A percentile compares a stretch with the other conserved stretches of the same genome.
Evolutionary conservation across 805 yeast species (phyloP).

Genomic region (Vanderwaltozyma polyspora): DNA sequence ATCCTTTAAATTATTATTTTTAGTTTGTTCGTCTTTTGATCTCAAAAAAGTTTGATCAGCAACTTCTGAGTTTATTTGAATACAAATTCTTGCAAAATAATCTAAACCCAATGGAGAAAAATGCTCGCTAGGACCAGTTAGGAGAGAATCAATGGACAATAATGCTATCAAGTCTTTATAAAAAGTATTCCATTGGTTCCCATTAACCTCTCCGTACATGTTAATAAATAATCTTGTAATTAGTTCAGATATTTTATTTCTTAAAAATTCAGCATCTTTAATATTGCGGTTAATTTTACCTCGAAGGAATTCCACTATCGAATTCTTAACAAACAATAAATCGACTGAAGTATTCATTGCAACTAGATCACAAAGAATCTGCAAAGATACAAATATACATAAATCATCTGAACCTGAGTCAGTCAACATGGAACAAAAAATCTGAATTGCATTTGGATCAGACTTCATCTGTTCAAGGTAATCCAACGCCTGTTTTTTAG

Average conservation of each 20-base stretch:
- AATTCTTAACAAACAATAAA: constrained; percentile 12
- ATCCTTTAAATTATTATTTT: constrained; percentile 71
- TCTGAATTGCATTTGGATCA: constrained; percentile 18
- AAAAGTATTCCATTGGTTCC: constrained; percentile 23
- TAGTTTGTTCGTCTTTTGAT: constrained; percentile 47
- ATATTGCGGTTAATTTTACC: constrained; percentile 10
- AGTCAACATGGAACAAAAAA: constrained; percentile 17
- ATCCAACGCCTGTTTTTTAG: constrained; percentile 46
- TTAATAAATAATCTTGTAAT: constrained; percentile 23
- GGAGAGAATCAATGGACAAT: constrained; percentile 13
- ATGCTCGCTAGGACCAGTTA: constrained; percentile 7
- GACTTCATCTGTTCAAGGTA: constrained; percentile 20
- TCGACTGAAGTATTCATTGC: constrained; percentile 2
- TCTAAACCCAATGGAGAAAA: constrained; percentile 42
- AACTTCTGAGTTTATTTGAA: constrained; percentile 77
- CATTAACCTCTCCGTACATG: constrained; percentile 24
- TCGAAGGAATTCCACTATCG: constrained; percentile 17
- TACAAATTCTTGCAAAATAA: constrained; percentile 60
- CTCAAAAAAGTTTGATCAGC: constrained; percentile 83
- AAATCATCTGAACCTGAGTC: constrained; percentile 19
- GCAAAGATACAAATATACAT: constrained; percentile 25
- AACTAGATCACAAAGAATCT: constrained; percentile 19
- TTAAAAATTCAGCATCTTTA: constrained; percentile 23
- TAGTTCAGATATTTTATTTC: constrained; percentile 26
- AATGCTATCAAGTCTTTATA: constrained; percentile 22